A percentile compares a stretch with the other conserved stretches of the same genome.
These are phyloP conservation scores for Trichaptum fuscoviolaceum DNA, from an alignment of 768 basidiomycete species.

Conservation along the genomic window DNA sequence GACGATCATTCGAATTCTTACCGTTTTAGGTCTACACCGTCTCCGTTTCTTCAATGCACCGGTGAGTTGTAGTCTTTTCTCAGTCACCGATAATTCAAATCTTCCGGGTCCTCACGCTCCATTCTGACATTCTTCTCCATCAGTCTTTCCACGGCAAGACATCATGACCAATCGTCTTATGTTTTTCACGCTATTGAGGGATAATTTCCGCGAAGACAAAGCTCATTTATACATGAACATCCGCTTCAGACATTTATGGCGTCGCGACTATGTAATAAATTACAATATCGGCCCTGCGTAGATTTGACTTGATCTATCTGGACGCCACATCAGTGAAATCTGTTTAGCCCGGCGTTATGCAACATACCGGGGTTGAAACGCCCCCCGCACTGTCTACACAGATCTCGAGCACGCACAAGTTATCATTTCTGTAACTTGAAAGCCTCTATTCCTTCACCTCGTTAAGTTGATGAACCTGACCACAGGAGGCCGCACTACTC, in stretches of 20 bases:
- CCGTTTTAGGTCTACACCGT: background rate
- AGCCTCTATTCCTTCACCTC: too few relatives aligned
- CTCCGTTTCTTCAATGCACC: background rate
- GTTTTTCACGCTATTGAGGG: background rate
- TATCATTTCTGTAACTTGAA: too few relatives aligned
- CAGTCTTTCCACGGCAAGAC: background rate
- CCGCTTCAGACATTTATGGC: background rate
- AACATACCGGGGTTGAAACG: background rate
- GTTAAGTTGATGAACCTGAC: too few relatives aligned
- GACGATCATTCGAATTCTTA: background rate
- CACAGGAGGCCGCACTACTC: too few relatives aligned
- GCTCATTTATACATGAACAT: background rate
- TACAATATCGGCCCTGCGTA: background rate
- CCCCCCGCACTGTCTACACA: too few relatives aligned
- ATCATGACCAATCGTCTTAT: background rate
- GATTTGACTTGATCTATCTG: background rate
- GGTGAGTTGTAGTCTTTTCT: background rate
- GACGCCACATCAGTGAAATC: background rate
- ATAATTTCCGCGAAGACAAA: background rate
- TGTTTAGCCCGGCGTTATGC: background rate
- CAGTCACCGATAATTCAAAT: background rate
- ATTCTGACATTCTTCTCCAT: background rate
- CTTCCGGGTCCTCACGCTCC: background rate
- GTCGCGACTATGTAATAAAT: conserved; percentile 1
- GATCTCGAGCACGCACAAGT: too few relatives aligned